These are phyloP conservation scores for Nitzschia palea DNA, from an alignment of 108 stramenopile species.

Conservation along the genomic window DNA sequence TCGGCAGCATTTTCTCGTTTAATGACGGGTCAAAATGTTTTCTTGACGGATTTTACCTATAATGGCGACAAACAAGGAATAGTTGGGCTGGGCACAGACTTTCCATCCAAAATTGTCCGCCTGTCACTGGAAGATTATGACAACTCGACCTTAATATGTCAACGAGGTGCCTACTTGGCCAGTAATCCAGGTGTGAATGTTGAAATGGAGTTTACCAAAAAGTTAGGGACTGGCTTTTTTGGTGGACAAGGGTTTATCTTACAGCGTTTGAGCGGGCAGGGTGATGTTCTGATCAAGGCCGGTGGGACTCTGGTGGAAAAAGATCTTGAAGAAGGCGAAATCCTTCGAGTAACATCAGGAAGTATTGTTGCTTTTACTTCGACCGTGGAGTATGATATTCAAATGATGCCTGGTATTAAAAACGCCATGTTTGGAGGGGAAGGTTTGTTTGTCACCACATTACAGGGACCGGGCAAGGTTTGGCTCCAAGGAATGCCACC, in stretches of 20 bases:
- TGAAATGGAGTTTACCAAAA: constrained; percentile 79
- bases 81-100: constrained; percentile 83
- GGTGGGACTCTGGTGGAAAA: constrained; percentile 64
- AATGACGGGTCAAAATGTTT: constrained; percentile 87
- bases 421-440: constrained; percentile 92
- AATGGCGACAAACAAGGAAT: constrained; percentile 30
- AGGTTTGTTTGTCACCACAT: constrained; percentile 82
- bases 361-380: constrained; percentile 78
- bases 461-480: constrained; percentile 72
- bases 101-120: constrained; percentile 83
- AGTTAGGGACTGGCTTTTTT: constrained; percentile 79
- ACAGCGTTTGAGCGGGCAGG: constrained; percentile 72
- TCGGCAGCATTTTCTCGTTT: constrained; percentile 45
- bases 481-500: constrained; percentile 91
- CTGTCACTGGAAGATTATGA: constrained; percentile 70
- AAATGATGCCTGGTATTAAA: constrained; percentile 80
- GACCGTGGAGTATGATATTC: constrained; percentile 74
- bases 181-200: constrained; percentile 79
- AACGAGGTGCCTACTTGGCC: constrained; percentile 81
- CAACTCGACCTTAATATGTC: constrained; percentile 69
- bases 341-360: constrained; percentile 77
- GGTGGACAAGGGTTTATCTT: constrained; percentile 92
- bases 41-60: constrained; percentile 83
- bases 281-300: constrained; percentile 86
- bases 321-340: constrained; percentile 77